Base-by-base conservation (phyloP, 805 yeast genomes). In the Zygosaccharomyces lentus region DNA sequence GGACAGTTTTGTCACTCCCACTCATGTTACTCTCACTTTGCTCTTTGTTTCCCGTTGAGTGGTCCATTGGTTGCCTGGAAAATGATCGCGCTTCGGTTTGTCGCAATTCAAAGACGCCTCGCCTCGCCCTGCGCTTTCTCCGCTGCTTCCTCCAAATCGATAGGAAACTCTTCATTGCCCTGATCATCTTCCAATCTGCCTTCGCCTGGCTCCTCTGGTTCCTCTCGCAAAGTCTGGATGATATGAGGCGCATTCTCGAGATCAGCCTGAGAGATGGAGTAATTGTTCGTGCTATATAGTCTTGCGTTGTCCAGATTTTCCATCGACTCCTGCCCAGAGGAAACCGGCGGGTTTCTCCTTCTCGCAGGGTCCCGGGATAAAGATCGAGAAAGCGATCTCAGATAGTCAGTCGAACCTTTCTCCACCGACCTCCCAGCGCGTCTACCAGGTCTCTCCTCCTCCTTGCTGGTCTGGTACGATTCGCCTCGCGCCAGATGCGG, bases 401-500 rank as follows among this genome's bases (percentile, higher is more conserved):
- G 68, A 58, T 81, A 84, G 49, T 77, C 73, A 1, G 56, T 53
- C 9, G 65, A 68, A 31, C 67, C 68, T 41, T 50, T 52, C 23
- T 52, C 48, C 21, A 47, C 31, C 2, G 56, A 48, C 40, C 63
- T 53, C 19, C 58, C 60, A 16, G 51, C 41, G n/a, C 61, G 51
- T 37, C 63, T 54, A 9, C 64, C 63, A 21, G 51, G 37, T 15
- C 62, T 46, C 27, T 53, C 61, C 12, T 52, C 47, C 16, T 37
- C 47, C 13, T 41, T 43, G 13, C 27, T 19, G 9, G 46, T 45
- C 55, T 82, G 85, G 59, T 84, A 84, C 1, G 89, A 80, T 52
- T 83, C 90, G 30, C 91, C 93, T 50, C 85, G 72, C 2, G 91
- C 90, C 56, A 84, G 70, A 64, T 83, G 87, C 1, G 89, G 88